Evolutionary conservation across 495 filamentous ascomycete species (phyloP), one percentile per base, ranked within the genome.

Genomic region (Chaetomium fimeti): DNA sequence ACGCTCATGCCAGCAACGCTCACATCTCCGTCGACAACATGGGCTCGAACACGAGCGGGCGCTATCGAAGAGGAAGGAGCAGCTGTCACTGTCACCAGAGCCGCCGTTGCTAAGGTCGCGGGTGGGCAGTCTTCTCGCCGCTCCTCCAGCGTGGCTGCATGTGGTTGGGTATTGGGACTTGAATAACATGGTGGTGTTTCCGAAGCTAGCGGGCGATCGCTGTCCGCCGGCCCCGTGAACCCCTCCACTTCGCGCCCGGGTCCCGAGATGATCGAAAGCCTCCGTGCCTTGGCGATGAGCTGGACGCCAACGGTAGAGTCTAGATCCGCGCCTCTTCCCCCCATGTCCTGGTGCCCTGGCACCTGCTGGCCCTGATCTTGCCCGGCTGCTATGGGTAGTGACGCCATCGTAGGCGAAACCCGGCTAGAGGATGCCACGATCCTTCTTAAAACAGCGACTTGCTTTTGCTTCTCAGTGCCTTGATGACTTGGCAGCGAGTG

Each of bases 261-360:
- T 62, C 40, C 59, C 53, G 71, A 68, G 43, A 9, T 9, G 32
- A 73, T 65, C 18, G 65, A 67, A 57, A 66, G 62, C 51, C 69
- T 64, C 60, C 62, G 66, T 12, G 71, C 61, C 63, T 67, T 66
- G 51, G 58, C 64, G 62, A 61, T 66, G 49, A 72, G 69, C 52
- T 73, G 71, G 32, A 54, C 59, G 49, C 63, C 57, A 40, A 55
- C 53, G 36, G 52, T 36, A 12, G 61, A n/a, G 55, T 66, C 66
- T 28, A 25, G 63, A 60, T 58, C 57, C 56, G 56, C 29, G 18
- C 47, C 42, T 29, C 53, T 29, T 13, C 22, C 18, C 15, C 47
- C 43, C 22, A 22, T 36, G n/a, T 59, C 45, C 16, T 9, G 7
- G 15, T n/a, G 25, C 15, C 43, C 28, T 24, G 45, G n/a, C 16